phyloP scores from a whole-genome alignment of 176 grass and related monocot genomes.

The Stipa capillata region DNA sequence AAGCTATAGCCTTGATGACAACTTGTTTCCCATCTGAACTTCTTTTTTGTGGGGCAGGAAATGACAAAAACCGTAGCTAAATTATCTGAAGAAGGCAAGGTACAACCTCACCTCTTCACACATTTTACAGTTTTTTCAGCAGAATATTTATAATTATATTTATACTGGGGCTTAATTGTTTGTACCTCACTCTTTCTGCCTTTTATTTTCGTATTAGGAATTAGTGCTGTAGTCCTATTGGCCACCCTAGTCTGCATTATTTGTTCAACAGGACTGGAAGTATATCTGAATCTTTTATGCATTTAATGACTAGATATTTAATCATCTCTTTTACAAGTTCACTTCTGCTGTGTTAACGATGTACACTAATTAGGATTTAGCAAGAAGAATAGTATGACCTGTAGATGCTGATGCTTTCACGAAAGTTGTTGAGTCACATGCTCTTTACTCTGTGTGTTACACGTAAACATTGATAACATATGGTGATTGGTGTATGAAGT shows the following conservation, averaged over 20 bases:
- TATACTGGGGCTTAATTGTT: not conserved
- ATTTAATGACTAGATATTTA: not conserved
- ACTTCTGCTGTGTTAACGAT: not conserved
- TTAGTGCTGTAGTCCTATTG: no score
- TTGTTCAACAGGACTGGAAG: not conserved
- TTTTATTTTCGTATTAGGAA: slow-evolving; percentile 12
- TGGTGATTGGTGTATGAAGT: not conserved
- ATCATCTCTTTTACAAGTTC: not conserved
- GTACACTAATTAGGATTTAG: not conserved
- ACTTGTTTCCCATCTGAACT: slow-evolving; percentile 1
- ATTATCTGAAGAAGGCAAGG: slow-evolving; percentile 95
- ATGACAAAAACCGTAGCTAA: slow-evolving; percentile 81
- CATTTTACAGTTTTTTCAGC: not conserved
- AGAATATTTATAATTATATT: not conserved
- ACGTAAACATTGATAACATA: not conserved
- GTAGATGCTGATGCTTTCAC: not conserved
- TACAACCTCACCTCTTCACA: slow-evolving; percentile 5
- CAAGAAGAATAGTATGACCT: not conserved
- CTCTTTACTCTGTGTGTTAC: not conserved
- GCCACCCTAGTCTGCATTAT: not conserved
- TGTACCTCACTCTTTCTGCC: not conserved
- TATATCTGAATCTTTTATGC: not conserved
- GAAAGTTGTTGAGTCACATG: not conserved
- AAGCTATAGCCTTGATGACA: not conserved
- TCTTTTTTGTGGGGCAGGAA: slow-evolving; percentile 51